Base-by-base conservation (phyloP, 352 stramenopile genomes). In the Detonula confervacea region DNA sequence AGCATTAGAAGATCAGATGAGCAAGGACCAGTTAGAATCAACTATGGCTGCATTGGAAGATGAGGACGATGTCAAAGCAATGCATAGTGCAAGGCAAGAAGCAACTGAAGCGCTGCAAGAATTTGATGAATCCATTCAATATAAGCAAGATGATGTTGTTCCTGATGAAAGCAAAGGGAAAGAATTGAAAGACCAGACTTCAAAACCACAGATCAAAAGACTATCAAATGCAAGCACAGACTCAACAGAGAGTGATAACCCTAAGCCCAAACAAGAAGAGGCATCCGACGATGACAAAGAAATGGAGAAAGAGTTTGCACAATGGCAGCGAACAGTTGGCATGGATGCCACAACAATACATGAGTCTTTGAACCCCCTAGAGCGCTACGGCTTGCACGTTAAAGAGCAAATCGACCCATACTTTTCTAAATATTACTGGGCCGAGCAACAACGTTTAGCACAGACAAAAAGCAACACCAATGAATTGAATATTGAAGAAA, bases 1-100 rank as follows among this genome's bases (percentile, higher is more conserved):
- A 9, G n/a, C 82, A 49, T 70, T 42, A 63, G 57, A 75, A 35
- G 71, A 87, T 29, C 66, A 81, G 47, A 86, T 93, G 80, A 92
- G 27, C 72, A 92, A 70, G 78, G 92, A 86, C 77, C 82, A 96
- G 67, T 92, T 98, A 51, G 93, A 98, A 76, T 94, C 91, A 25
- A 95, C 95, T 4, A 99, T 99, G 96, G 92, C 95, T 11, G 87
- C 96, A 49, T 76, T 98, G 4, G 97, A 99, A 87, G 97, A 99
- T 76, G 95, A 97, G 61, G 96, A 98, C 57, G 96, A 98, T 80
- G 96, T 98, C 5, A 91, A 94, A 9, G 96, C 96, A 1, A 96
- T 98, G 89, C 88, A 94, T 42, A 96, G 91, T 9, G 95, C 93
- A 30, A 77, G 84, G 73, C 85, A 92, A 80, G 94, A 97, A 83